phyloP scores from a whole-genome alignment of 176 grass and related monocot species.

The Lolium rigidum region DNA sequence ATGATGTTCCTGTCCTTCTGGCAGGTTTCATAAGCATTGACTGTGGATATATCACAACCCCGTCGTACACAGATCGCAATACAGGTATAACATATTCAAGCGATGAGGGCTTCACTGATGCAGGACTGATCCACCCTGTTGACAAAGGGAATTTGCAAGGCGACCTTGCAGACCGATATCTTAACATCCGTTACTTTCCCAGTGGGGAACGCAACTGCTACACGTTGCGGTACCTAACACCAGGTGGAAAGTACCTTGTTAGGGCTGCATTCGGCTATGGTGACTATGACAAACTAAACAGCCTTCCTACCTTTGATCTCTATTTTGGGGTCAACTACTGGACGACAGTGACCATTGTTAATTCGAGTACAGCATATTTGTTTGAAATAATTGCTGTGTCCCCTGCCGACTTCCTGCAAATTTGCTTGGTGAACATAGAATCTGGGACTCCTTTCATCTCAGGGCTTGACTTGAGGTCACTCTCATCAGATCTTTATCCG shows the following conservation, averaged over 20 bases:
- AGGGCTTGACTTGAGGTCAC: conserved; percentile 37
- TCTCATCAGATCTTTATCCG: conserved; percentile 23
- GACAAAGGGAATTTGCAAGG: not conserved
- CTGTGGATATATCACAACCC: conserved; percentile 37
- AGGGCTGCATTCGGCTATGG: conserved; percentile 50
- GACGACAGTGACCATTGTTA: conserved; percentile 9
- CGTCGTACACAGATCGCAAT: not conserved
- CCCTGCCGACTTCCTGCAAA: conserved; percentile 27
- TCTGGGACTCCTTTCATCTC: conserved; percentile 58
- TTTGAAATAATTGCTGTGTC: conserved; percentile 40
- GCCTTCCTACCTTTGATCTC: conserved; percentile 41
- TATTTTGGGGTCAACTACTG: conserved; percentile 52
- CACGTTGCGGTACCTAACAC: conserved; percentile 24
- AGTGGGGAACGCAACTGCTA: conserved; percentile 51
- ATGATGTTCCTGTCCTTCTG: not conserved
- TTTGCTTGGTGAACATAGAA: conserved; percentile 52
- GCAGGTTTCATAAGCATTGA: conserved; percentile 67
- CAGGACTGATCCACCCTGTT: conserved; percentile 38
- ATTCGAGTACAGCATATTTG: not conserved
- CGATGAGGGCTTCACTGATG: conserved; percentile 46
- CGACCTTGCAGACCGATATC: not conserved
- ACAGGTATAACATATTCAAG: conserved; percentile 30
- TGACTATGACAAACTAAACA: conserved; percentile 48
- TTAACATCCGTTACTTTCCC: conserved; percentile 44
- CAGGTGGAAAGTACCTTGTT: conserved; percentile 44